phyloP scores from a whole-genome alignment of 164 flowering plant genomes.

The Liquidambar formosana region DNA sequence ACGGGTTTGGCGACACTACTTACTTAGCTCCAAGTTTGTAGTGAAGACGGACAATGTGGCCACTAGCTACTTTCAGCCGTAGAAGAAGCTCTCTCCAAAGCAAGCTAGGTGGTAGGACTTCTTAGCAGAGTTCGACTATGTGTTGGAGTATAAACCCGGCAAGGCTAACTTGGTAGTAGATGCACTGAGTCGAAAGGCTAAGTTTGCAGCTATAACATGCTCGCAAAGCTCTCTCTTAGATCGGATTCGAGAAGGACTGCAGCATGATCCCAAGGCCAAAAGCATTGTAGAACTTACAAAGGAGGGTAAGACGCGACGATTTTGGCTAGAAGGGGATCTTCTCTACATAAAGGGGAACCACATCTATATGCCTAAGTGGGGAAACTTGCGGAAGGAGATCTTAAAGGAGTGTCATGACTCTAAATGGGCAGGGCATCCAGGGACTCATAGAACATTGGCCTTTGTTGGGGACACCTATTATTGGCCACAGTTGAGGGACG shows the following conservation, averaged over 20 bases:
- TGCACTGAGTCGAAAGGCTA: neutral
- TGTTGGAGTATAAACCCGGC: neutral
- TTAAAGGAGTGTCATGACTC: neutral
- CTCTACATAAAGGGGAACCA: neutral
- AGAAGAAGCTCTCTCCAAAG: constrained; percentile 5
- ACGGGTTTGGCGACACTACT: neutral
- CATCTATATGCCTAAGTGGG: neutral
- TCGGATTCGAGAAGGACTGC: neutral
- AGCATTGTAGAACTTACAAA: neutral
- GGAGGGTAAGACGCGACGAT: neutral
- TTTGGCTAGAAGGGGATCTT: neutral
- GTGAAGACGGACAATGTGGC: constrained; percentile 6
- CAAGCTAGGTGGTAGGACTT: constrained; percentile 16
- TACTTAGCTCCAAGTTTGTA: neutral
- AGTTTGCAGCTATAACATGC: neutral
- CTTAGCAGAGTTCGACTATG: constrained; percentile 6
- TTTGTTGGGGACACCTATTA: neutral
- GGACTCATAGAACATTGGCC: neutral
- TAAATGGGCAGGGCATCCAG: neutral
- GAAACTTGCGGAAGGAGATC: neutral
- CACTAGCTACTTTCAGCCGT: neutral
- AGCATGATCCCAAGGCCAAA: neutral
- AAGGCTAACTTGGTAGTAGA: neutral
- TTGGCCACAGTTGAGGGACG: neutral
- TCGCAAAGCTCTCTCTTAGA: neutral